phyloP scores from a whole-genome alignment of 2,329 filamentous ascomycete genomes.

The Juglanconis sp. region DNA sequence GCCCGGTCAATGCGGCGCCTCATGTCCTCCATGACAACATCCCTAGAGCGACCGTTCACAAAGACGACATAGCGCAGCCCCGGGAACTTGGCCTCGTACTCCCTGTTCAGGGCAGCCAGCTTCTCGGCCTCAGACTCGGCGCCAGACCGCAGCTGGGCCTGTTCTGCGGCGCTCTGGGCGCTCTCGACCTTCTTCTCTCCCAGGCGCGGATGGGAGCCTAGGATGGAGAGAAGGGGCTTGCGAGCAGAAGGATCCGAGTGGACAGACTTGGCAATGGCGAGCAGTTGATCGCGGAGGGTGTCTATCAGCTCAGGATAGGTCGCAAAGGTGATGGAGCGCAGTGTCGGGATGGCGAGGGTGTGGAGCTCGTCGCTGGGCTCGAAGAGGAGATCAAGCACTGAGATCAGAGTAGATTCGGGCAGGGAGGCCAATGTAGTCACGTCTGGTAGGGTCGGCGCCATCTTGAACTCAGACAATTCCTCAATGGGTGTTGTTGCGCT shows the following conservation, averaged over 20 bases:
- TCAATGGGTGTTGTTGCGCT: neutral
- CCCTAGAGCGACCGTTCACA: conserved; percentile 75
- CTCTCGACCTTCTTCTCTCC: conserved; percentile 82
- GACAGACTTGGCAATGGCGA: conserved; percentile 47
- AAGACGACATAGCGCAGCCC: conserved; percentile 88
- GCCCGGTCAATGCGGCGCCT: conserved; percentile 65
- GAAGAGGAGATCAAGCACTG: conserved; percentile 74
- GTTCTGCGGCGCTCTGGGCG: conserved; percentile 75
- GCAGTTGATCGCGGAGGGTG: conserved; percentile 61
- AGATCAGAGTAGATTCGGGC: conserved; percentile 50
- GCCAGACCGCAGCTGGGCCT: conserved; percentile 66
- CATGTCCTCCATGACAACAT: conserved; percentile 81
- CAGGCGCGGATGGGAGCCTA: conserved; percentile 79
- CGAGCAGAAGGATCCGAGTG: conserved; percentile 46
- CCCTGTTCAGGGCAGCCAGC: conserved; percentile 63
- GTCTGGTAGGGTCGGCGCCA: conserved; percentile 47
- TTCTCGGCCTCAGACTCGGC: conserved; percentile 53
- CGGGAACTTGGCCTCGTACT: conserved; percentile 79
- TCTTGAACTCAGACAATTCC: neutral
- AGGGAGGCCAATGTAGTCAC: conserved; percentile 54
- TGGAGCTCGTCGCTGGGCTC: conserved; percentile 77
- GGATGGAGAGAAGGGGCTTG: conserved; percentile 63
- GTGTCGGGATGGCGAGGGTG: conserved; percentile 63
- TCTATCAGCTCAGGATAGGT: conserved; percentile 70
- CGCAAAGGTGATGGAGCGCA: conserved; percentile 54